Base-by-base conservation (phyloP, 2,329 filamentous ascomycete genomes). In the Ophiocordyceps camponoti-leonardi region DNA sequence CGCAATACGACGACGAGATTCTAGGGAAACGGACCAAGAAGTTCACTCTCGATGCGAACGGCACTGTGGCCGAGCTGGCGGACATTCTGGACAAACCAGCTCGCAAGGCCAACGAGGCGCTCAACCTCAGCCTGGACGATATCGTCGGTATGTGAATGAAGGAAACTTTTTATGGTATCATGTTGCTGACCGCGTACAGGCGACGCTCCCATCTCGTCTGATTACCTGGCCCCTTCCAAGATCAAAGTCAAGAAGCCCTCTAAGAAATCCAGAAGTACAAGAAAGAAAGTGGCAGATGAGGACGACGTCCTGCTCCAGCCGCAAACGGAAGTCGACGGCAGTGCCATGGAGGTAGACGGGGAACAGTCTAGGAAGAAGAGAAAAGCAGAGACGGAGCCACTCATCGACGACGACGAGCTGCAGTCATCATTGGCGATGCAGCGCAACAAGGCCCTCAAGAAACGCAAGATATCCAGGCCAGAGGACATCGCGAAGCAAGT, bases 1-100 rank as follows among this genome's bases (percentile, higher is more conserved):
- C 84, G 14, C 90, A 98, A 54, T 98, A 98, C 57, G 92, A 96
- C 54, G 92, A 96, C 51, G 90, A 94, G 57, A 93, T 95, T 45
- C 77, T 83, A 33, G 87, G 87, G 46, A 94, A 94, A 64, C 92
- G 93, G 66, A 69, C 73, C 46, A 94, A 93, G 59, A 75, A 75
- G 22, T 98, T 98, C 55, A 94, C 85, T 0, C 68, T 98, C 16
- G 86, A 94, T 60, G 80, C 79, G 2, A 73, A 79, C 49, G 88
- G 87, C 3, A 80, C 77, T 31, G 80, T 68, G 22, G 73, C 75
- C 14, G 80, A 84, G 52, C 68, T 81, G 43, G 66, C 73, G 18
- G 75, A 79, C 49, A 72, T 71, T 37, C 58, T 73, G 35, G 62
- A 64, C 57, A 60, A 75, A 58, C 65, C 73, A 54, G 53, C 67